These are phyloP conservation scores for Collybia nuda DNA, from an alignment of 768 basidiomycete genomes.

Conservation along the genomic window DNA sequence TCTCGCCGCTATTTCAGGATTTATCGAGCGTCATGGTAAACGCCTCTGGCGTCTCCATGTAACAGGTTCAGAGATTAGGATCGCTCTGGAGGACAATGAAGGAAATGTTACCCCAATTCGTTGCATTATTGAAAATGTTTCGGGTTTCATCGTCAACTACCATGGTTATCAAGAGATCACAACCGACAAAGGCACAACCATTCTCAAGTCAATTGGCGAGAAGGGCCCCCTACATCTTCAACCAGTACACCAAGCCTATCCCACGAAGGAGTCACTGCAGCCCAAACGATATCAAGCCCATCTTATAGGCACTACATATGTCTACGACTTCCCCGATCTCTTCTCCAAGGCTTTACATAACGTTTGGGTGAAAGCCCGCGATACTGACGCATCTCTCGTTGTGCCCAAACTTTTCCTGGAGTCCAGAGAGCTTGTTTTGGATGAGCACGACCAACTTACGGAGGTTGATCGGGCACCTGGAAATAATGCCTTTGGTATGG, in stretches of 20 bases:
- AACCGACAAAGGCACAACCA: conserved; percentile 92
- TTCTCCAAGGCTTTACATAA: conserved; percentile 97
- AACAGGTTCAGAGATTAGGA: conserved; percentile 95
- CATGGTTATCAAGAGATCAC: conserved; percentile 98
- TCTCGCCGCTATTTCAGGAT: conserved; percentile 95
- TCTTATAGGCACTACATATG: conserved; percentile 96
- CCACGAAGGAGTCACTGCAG: conserved; percentile 97
- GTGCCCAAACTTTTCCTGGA: conserved; percentile 79
- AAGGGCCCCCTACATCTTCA: conserved; percentile 96
- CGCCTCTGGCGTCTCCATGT: conserved; percentile 97
- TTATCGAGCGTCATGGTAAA: conserved; percentile 98
- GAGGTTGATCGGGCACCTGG: conserved; percentile 93
- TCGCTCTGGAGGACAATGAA: conserved; percentile 90
- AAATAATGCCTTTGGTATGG: conserved; percentile 96
- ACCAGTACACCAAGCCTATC: conserved; percentile 90
- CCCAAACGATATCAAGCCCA: conserved; percentile 99
- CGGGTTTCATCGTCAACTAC: conserved; percentile 98
- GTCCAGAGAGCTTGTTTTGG: conserved; percentile 88
- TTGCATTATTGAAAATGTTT: conserved; percentile 97
- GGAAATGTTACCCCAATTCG: conserved; percentile 96
- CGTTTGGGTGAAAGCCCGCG: conserved; percentile 79
- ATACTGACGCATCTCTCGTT: conserved; percentile 61
- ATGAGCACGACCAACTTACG: conserved; percentile 87
- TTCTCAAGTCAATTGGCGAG: conserved; percentile 97
- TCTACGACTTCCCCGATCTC: conserved; percentile 98